Conservation (phyloP, 129 eudicot species). For the Ambrosia artemisiifolia region DNA sequence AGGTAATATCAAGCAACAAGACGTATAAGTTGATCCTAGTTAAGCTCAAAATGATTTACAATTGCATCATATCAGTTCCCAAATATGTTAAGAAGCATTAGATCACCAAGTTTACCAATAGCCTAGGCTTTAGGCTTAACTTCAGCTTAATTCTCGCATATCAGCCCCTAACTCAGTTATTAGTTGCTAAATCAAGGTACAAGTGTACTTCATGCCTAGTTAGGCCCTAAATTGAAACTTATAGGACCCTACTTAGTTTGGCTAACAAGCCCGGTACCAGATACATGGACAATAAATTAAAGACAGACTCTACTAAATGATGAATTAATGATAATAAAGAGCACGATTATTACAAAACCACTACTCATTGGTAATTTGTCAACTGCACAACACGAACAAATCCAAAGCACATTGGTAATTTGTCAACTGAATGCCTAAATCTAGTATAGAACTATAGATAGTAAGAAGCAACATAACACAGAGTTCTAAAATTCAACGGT, state of each 20-base stretch:
- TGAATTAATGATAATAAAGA: constrained; percentile 3
- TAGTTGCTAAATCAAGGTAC: not conserved
- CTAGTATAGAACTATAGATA: not conserved
- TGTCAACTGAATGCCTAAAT: not conserved
- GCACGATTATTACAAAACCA: constrained; percentile 14
- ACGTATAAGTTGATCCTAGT: not conserved
- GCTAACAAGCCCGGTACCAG: constrained; percentile 2
- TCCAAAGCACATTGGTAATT: constrained; percentile 5
- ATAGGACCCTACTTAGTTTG: constrained; percentile 1
- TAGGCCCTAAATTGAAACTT: not conserved
- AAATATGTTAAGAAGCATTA: not conserved
- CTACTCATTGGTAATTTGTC: not conserved
- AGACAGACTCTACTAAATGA: constrained; percentile 1
- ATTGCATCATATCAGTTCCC: not conserved
- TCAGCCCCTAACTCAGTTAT: not conserved
- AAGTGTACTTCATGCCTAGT: not conserved
- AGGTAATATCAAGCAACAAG: not conserved
- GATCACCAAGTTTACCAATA: not conserved
- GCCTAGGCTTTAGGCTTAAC: not conserved
- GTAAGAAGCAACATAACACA: not conserved
- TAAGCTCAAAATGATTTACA: not conserved
- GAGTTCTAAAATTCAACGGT: not conserved
- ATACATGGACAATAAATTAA: not conserved
- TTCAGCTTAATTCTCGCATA: not conserved
- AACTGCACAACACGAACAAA: constrained; percentile 10